Evolutionary conservation across 768 basidiomycete genomes (phyloP).

Genomic region (Cystoderma amianthinum): DNA sequence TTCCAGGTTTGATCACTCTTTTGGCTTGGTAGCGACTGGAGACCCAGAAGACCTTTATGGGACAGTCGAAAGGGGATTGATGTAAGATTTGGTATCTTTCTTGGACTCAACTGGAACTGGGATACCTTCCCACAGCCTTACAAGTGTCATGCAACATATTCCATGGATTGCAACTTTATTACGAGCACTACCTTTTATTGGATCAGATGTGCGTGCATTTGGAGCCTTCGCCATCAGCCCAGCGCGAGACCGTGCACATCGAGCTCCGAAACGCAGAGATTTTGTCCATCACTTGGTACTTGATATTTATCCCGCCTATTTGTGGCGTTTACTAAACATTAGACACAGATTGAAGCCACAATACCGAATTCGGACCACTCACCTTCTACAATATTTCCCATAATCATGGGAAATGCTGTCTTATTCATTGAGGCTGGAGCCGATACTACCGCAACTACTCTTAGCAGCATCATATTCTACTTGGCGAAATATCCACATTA

Average conservation of each 20-base stretch:
- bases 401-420: neutral
- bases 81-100: too few relatives aligned
- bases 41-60: too few relatives aligned
- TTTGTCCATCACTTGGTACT: conserved; percentile 39
- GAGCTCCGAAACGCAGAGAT: conserved; percentile 11
- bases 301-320: too few relatives aligned
- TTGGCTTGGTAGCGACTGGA: too few relatives aligned
- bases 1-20: too few relatives aligned
- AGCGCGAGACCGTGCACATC: neutral
- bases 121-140: too few relatives aligned
- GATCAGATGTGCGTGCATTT: neutral
- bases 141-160: neutral
- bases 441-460: conserved; percentile 36
- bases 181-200: neutral
- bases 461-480: conserved; percentile 30
- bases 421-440: conserved; percentile 31
- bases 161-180: neutral
- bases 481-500: conserved; percentile 29
- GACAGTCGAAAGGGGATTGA: too few relatives aligned
- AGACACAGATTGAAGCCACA: too few relatives aligned
- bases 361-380: neutral
- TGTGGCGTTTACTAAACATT: too few relatives aligned
- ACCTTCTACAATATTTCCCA: neutral
- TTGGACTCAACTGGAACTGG: too few relatives aligned
- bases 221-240: neutral